These are phyloP conservation scores for Alternaria consortialis DNA, from an alignment of 2,329 filamentous ascomycete genomes.

Conservation along the genomic window DNA sequence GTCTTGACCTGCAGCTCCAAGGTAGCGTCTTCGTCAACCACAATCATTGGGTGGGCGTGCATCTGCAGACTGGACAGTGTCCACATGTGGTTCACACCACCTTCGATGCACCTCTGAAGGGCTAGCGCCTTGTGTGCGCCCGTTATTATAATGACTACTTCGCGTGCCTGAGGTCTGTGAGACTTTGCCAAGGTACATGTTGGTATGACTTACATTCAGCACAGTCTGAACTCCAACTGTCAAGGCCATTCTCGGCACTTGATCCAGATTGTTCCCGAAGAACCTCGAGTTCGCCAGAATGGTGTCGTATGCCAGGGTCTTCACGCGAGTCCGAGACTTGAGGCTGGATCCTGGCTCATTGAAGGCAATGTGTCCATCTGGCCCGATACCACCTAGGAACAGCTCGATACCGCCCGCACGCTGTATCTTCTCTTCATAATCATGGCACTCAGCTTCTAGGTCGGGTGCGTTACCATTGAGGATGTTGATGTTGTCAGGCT, in stretches of 20 bases:
- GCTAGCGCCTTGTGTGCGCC: constrained; percentile 83
- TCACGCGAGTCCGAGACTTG: constrained; percentile 80
- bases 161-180: constrained; percentile 63
- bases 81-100: constrained; percentile 90
- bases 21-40: constrained; percentile 78
- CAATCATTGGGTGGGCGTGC: constrained; percentile 82
- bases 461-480: constrained; percentile 81
- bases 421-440: constrained; percentile 81
- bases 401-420: constrained; percentile 81
- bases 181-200: constrained; percentile 17
- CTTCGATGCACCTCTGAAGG: constrained; percentile 81
- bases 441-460: constrained; percentile 77
- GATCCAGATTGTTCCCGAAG: constrained; percentile 76
- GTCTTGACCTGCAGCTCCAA: constrained; percentile 59
- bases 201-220: constrained; percentile 64
- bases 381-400: constrained; percentile 84
- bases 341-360: constrained; percentile 87
- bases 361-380: constrained; percentile 89
- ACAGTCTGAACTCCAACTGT: constrained; percentile 88
- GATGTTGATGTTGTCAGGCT: constrained; percentile 84
- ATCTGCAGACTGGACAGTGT: constrained; percentile 82
- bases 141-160: constrained; percentile 84
- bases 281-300: constrained; percentile 86
- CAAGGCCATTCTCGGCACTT: constrained; percentile 82
- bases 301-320: constrained; percentile 87